phyloP scores from a whole-genome alignment of 2,329 filamentous ascomycete species.

The Aureobasidium leucospermi region DNA sequence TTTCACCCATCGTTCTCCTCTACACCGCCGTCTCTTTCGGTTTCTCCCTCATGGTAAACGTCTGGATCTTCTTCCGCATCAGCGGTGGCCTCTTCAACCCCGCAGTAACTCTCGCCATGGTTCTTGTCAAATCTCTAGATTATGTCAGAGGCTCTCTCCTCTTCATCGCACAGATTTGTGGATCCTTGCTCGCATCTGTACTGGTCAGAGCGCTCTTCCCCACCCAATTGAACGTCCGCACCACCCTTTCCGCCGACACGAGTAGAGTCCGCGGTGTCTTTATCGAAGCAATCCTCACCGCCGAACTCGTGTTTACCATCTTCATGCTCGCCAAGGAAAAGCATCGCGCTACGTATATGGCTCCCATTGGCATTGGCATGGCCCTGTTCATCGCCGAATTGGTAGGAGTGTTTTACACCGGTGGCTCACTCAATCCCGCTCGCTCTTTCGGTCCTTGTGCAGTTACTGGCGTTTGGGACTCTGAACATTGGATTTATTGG shows the following conservation, averaged over 20 bases:
- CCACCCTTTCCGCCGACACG: constrained; percentile 46
- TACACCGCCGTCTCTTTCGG: constrained; percentile 16
- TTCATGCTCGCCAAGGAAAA: constrained; percentile 68
- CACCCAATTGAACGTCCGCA: constrained; percentile 48
- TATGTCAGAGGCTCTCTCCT: constrained; percentile 46
- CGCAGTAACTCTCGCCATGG: constrained; percentile 49
- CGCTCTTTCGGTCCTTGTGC: constrained; percentile 36
- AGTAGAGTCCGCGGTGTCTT: constrained; percentile 54
- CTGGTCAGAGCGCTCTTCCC: constrained; percentile 54
- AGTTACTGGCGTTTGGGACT: constrained; percentile 29
- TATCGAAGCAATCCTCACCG: constrained; percentile 59
- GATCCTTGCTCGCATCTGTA: constrained; percentile 51
- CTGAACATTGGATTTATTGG: constrained; percentile 38
- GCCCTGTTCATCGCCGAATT: constrained; percentile 58
- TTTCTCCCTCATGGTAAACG: constrained; percentile 17
- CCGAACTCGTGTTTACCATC: constrained; percentile 56
- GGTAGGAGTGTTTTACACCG: constrained; percentile 39
- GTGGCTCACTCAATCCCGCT: constrained; percentile 36
- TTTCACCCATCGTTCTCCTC: constrained; percentile 10
- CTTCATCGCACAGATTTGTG: constrained; percentile 51
- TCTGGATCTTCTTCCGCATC: constrained; percentile 18
- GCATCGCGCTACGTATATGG: constrained; percentile 63
- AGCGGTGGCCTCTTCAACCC: constrained; percentile 18
- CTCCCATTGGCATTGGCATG: constrained; percentile 64
- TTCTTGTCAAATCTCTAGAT: constrained; percentile 52